These are phyloP conservation scores for Karstenula rhodostoma DNA, from an alignment of 2,329 filamentous ascomycete species.

Conservation along the genomic window DNA sequence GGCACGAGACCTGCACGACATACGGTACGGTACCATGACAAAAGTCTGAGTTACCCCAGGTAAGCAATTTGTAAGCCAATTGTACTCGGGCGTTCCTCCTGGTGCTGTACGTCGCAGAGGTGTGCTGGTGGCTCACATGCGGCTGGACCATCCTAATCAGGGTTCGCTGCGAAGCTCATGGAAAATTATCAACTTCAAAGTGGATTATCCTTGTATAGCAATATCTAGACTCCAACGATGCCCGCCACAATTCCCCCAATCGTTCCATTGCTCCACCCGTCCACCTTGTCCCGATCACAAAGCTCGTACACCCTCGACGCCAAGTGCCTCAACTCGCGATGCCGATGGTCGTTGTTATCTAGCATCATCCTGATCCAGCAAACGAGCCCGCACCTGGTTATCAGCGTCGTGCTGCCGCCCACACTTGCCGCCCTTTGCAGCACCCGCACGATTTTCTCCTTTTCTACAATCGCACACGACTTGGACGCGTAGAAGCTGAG, in stretches of 20 bases:
- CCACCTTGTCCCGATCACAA: slow-evolving; percentile 71
- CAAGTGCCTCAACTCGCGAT: slow-evolving; percentile 63
- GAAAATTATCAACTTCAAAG: too few relatives aligned
- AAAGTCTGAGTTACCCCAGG: neutral
- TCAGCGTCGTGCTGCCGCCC: slow-evolving; percentile 79
- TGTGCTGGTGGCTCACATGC: too few relatives aligned
- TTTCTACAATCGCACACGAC: slow-evolving; percentile 66
- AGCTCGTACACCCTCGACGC: slow-evolving; percentile 68
- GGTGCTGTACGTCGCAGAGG: too few relatives aligned
- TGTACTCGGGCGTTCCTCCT: too few relatives aligned
- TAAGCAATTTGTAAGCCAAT: too few relatives aligned
- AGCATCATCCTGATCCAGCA: slow-evolving; percentile 76
- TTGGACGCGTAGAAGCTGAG: slow-evolving; percentile 74
- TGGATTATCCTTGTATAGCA: neutral
- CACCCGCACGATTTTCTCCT: slow-evolving; percentile 68
- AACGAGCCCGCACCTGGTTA: slow-evolving; percentile 77
- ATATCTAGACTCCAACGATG: slow-evolving; percentile 15
- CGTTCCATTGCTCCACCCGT: slow-evolving; percentile 67
- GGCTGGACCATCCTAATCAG: too few relatives aligned
- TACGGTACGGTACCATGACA: neutral
- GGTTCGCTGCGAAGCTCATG: too few relatives aligned
- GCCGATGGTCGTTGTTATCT: slow-evolving; percentile 56
- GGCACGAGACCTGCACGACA: neutral
- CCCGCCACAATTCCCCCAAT: slow-evolving; percentile 22
- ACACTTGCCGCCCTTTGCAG: slow-evolving; percentile 74